Evolutionary conservation across 2,329 filamentous ascomycete genomes (phyloP), one percentile per base, ranked within the genome.

Genomic region (Coniella vitis): DNA sequence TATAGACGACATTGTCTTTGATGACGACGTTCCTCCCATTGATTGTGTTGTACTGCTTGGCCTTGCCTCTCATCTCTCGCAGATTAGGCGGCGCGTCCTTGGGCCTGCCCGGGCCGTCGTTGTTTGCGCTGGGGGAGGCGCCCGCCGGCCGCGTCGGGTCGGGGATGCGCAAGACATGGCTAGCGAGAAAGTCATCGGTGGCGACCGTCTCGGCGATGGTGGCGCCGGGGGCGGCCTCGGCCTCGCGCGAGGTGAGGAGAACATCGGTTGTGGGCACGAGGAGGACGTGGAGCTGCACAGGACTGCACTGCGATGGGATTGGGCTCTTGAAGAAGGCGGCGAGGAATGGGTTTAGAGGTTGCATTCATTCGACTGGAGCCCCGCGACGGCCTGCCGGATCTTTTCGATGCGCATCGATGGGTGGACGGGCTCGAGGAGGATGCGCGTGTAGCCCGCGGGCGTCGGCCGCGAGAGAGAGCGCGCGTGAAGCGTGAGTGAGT

Each of bases 321-420:
- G 88, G 83, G 80, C 90, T 97, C 75, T 89, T 90, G 79, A 96
- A 96, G 83, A 98, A 97, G 78, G 91, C 90, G 76, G 87, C 85
- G 69, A 98, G 79, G 73, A 96, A 97, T 68, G 93, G 93, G 73
- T 98, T 98, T 83, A 97, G 79, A 75, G 93, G 89, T 84, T 90
- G 90, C 90, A 95, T 95, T 83, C 85, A 64, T 59, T 63, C 62
- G 56, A 60, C 57, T 54, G 43, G 42, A 41, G 45, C 47, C 43
- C 49, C 50, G 47, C 52, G 47, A 52, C 49, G 38, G 45, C 52
- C 49, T 47, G 45, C 36, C 21, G 42, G 52, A 47, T 44, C 49
- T 39, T 46, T 31, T 31, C 32, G 38, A 38, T 49, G 43, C 29
- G 39, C 52, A 54, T 54, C 35, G 46, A 53, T 45, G 38, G 43